Evolutionary conservation across 768 basidiomycete species (phyloP).

Genomic region (Cystofilobasidium bisporidii): DNA sequence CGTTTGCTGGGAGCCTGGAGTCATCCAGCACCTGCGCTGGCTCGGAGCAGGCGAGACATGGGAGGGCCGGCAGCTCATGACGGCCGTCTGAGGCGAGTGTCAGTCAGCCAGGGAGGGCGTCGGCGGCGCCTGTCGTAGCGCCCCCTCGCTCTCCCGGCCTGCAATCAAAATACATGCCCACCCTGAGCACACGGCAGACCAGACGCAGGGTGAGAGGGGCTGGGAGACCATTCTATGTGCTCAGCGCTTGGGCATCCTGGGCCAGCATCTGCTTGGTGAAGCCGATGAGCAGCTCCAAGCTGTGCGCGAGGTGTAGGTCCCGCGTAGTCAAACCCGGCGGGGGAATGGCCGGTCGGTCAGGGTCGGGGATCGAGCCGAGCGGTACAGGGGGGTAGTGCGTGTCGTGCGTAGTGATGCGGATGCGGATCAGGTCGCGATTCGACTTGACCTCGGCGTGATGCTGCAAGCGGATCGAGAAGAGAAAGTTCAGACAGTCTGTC

Average conservation of each 20-base stretch:
- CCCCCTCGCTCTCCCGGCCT: too few relatives aligned
- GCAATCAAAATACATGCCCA: too few relatives aligned
- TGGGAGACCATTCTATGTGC: neutral
- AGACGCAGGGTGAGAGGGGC: too few relatives aligned
- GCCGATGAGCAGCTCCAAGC: neutral
- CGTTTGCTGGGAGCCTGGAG: conserved; percentile 16
- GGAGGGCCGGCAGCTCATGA: conserved; percentile 10
- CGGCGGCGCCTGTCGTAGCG: too few relatives aligned
- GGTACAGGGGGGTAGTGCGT: neutral
- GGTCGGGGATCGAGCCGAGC: neutral
- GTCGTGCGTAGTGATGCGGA: neutral
- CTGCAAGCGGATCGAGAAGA: neutral
- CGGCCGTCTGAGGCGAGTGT: conserved; percentile 6
- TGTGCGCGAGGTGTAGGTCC: neutral
- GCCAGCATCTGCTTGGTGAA: neutral
- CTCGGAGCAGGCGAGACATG: conserved; percentile 1
- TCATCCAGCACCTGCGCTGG: neutral
- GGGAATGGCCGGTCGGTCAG: neutral
- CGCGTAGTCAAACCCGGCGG: neutral
- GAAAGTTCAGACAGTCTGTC: neutral
- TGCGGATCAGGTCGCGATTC: neutral
- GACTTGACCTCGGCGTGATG: neutral
- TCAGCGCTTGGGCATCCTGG: neutral
- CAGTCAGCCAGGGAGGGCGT: too few relatives aligned
- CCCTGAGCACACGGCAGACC: too few relatives aligned